Conservation (phyloP, 1,139 yeast species). For the Blastobotrys aristatus region DNA sequence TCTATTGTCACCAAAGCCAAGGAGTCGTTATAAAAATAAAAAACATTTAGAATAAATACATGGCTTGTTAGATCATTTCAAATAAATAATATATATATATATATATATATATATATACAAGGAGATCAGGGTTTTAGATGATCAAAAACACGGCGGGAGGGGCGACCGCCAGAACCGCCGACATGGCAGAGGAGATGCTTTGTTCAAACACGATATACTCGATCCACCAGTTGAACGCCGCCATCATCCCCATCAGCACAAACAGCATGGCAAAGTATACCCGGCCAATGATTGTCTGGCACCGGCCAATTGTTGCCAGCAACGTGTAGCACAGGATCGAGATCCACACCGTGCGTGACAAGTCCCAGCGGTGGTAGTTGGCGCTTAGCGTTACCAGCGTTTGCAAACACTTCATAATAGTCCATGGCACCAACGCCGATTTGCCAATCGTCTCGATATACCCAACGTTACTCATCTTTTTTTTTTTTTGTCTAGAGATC, state of each 20-base stretch:
- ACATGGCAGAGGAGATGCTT: background rate
- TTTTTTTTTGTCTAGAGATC: background rate
- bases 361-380: slow-evolving; percentile 3
- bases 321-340: slow-evolving; percentile 2
- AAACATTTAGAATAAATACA: no score
- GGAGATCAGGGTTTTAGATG: background rate
- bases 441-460: background rate
- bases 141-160: background rate
- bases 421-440: slow-evolving; percentile 5
- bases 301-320: background rate
- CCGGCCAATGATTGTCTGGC: background rate
- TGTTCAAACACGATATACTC: slow-evolving; percentile 5
- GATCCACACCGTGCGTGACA: slow-evolving; percentile 1
- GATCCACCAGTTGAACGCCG: slow-evolving; percentile 7
- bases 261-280: slow-evolving; percentile 4
- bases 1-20: background rate
- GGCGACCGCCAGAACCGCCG: background rate
- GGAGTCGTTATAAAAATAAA: background rate
- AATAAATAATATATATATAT: no score
- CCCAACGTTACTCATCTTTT: background rate
- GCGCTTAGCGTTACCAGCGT: slow-evolving; percentile 7
- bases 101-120: background rate
- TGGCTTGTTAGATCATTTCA: no score
- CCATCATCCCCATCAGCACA: background rate
- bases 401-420: background rate